These are phyloP conservation scores for Cystobasidium onofrii DNA, from an alignment of 768 basidiomycete genomes.

Conservation along the genomic window DNA sequence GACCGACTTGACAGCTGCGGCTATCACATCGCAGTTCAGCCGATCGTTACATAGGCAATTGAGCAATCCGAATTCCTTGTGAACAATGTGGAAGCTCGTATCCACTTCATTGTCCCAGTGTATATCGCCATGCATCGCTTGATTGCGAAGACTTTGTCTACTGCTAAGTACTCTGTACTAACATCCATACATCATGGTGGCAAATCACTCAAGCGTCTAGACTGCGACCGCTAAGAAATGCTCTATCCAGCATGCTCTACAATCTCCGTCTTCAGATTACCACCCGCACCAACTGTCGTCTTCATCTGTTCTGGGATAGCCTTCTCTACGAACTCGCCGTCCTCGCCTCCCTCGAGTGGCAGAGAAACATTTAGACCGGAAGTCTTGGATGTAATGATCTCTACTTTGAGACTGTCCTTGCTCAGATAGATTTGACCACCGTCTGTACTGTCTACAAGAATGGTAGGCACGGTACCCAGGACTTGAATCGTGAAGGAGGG, in stretches of 20 bases:
- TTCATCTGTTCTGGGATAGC: constrained; percentile 93
- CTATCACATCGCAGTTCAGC: background rate
- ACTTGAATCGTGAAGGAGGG: constrained; percentile 91
- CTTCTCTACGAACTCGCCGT: constrained; percentile 79
- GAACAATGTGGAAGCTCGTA: no score
- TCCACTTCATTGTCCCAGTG: no score
- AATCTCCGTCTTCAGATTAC: constrained; percentile 71
- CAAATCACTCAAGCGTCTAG: constrained; percentile 33
- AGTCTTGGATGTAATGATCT: constrained; percentile 90
- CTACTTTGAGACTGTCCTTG: constrained; percentile 59
- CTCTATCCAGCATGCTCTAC: constrained; percentile 63
- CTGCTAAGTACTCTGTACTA: no score
- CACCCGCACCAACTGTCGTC: constrained; percentile 65
- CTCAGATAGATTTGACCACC: constrained; percentile 91
- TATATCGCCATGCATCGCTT: no score
- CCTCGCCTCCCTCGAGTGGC: constrained; percentile 50
- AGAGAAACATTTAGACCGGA: constrained; percentile 83
- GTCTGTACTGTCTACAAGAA: constrained; percentile 89
- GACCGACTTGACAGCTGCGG: background rate
- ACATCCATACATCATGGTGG: no score
- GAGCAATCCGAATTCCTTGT: no score
- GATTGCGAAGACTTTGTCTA: no score
- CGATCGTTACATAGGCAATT: background rate
- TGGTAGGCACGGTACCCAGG: constrained; percentile 77
- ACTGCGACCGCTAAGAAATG: background rate